A percentile compares a stretch with the other conserved stretches of the same genome.
These are phyloP conservation scores for Fusarium abutilonis DNA, from an alignment of 2,329 filamentous ascomycete genomes.

Conservation along the genomic window DNA sequence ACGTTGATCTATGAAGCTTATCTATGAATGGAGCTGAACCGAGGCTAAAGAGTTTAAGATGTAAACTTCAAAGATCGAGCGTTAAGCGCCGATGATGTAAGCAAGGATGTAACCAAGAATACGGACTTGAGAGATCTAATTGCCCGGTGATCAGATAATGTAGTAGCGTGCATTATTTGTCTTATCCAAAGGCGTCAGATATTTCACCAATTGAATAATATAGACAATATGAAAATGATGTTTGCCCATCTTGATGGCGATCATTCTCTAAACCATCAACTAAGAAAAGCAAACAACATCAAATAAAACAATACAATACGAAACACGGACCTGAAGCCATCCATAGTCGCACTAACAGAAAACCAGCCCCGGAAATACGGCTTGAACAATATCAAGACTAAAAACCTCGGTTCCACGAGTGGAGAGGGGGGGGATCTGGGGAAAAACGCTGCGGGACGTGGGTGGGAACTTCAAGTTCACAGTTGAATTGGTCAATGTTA, in stretches of 20 bases:
- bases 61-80: too few relatives aligned
- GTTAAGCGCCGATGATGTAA: too few relatives aligned
- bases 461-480: background rate
- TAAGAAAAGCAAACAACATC: background rate
- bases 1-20: background rate
- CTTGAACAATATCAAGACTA: constrained; percentile 17
- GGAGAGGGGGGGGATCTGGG: background rate
- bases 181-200: background rate
- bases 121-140: background rate
- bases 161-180: background rate
- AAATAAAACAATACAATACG: constrained; percentile 6
- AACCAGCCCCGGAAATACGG: background rate
- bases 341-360: background rate
- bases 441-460: background rate
- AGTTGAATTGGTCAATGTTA: background rate
- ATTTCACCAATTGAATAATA: too few relatives aligned
- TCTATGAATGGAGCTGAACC: too few relatives aligned
- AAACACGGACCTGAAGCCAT: constrained; percentile 2
- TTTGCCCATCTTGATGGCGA: constrained; percentile 1
- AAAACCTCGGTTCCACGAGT: background rate
- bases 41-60: too few relatives aligned
- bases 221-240: constrained; percentile 16
- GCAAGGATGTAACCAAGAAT: background rate
- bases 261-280: background rate
- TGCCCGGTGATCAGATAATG: background rate